Conservation (phyloP, 305 asterid species). For the Fraxinus albicans region DNA sequence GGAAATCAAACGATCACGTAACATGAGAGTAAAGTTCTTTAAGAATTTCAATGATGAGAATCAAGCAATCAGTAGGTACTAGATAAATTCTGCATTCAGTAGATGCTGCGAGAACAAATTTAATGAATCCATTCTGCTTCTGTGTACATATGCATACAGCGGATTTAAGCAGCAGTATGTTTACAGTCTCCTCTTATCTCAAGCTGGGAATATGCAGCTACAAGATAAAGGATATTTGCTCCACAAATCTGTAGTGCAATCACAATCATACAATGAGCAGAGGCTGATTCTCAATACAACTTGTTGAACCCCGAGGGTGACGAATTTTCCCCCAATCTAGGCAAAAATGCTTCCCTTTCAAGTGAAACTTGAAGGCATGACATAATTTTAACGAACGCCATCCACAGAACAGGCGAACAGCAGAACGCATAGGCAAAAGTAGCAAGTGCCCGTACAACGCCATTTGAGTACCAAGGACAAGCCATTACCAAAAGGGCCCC, state of each 20-base stretch:
- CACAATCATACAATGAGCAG: not conserved
- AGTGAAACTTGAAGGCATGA: conserved; percentile 60
- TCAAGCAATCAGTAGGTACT: not conserved
- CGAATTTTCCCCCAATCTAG: conserved; percentile 57
- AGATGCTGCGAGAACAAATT: not conserved
- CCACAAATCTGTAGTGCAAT: not conserved
- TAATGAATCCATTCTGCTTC: conserved; percentile 16
- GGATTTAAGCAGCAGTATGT: not conserved
- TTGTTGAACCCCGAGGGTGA: conserved; percentile 62
- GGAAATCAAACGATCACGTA: too few relatives aligned
- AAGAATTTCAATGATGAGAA: not conserved
- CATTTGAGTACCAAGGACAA: conserved; percentile 72
- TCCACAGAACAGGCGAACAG: conserved; percentile 59
- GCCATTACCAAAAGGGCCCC: conserved; percentile 82
- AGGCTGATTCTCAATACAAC: conserved; percentile 39
- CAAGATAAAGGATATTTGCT: not conserved
- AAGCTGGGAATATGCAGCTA: not conserved
- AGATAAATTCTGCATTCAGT: not conserved
- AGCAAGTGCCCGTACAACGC: conserved; percentile 71
- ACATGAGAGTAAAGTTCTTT: not conserved
- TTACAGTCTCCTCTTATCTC: not conserved
- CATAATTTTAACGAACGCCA: conserved; percentile 46
- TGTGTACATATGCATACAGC: not conserved
- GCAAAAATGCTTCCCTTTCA: conserved; percentile 81
- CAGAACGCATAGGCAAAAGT: conserved; percentile 76